Conservation (phyloP, 2,329 filamentous ascomycete species). For the Alternaria angustiovoidea region DNA sequence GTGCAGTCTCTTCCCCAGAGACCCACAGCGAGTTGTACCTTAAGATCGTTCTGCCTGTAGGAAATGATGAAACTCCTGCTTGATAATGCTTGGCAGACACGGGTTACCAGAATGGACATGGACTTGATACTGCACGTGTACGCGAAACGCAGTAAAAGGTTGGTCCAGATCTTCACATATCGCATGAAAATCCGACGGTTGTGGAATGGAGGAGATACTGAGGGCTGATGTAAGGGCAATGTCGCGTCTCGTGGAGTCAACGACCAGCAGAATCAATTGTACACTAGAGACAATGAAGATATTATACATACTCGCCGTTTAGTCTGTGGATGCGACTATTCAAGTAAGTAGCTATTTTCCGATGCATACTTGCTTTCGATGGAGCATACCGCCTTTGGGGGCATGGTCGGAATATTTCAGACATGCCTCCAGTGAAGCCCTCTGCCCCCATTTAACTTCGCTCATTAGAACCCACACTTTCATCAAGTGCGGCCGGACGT, state of each 20-base stretch:
- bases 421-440: background rate
- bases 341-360: background rate
- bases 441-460: background rate
- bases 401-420: background rate
- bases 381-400: background rate
- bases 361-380: background rate
- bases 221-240: background rate
- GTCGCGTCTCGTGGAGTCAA: background rate
- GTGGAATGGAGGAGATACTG: background rate
- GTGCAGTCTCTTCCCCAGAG: conserved; percentile 69
- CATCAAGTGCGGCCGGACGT: background rate
- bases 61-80: background rate
- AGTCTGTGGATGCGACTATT: background rate
- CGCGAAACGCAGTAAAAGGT: background rate
- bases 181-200: background rate
- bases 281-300: background rate
- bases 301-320: background rate
- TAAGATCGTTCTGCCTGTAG: conserved; percentile 31
- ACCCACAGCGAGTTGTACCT: conserved; percentile 64
- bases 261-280: background rate
- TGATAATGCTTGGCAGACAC: background rate
- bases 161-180: background rate
- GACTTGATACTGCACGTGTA: background rate
- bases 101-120: background rate
- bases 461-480: background rate